Percentiles rank a stretch among this genome's conserved stretches.
phyloP scores from a whole-genome alignment of 1,284 basidiomycete genomes.

The Cutaneotrichosporon daszewskae region DNA sequence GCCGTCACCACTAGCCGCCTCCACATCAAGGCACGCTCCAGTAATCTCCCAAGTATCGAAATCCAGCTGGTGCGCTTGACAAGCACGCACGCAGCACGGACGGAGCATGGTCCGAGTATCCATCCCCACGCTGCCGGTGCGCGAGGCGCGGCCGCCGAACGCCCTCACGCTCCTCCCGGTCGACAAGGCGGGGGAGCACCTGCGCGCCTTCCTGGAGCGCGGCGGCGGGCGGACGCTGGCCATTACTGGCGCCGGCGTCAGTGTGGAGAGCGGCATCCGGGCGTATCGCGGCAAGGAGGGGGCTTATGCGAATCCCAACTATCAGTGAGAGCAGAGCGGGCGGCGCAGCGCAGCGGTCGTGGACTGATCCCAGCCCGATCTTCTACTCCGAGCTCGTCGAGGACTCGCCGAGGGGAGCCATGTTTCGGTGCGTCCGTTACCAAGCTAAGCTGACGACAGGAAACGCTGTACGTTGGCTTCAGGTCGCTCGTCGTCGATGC shows the following conservation, averaged over 20 bases:
- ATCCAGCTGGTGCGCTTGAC: no score
- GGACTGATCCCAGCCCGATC: slow-evolving; percentile 28
- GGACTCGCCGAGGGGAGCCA: slow-evolving; percentile 58
- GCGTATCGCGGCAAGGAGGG: slow-evolving; percentile 80
- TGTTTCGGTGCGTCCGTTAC: slow-evolving; percentile 57
- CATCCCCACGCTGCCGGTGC: slow-evolving; percentile 67
- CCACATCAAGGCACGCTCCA: no score
- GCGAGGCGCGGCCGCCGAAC: slow-evolving; percentile 49
- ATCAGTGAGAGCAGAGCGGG: neutral
- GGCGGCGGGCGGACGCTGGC: slow-evolving; percentile 61
- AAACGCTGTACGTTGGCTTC: slow-evolving; percentile 41
- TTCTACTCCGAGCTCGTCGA: slow-evolving; percentile 78
- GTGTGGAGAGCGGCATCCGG: slow-evolving; percentile 84
- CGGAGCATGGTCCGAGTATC: slow-evolving; percentile 59
- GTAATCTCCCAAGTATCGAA: no score
- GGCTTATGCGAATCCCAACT: slow-evolving; percentile 83
- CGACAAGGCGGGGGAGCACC: slow-evolving; percentile 58
- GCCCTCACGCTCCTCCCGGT: slow-evolving; percentile 48
- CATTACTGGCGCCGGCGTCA: slow-evolving; percentile 84
- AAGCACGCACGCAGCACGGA: no score
- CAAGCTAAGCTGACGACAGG: slow-evolving; percentile 16
- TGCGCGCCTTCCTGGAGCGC: slow-evolving; percentile 60
- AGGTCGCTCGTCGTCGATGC: no score
- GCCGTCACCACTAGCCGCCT: no score
- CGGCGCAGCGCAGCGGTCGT: neutral